phyloP scores from a whole-genome alignment of 129 eudicot species.

The Oenanthe sinensis region DNA sequence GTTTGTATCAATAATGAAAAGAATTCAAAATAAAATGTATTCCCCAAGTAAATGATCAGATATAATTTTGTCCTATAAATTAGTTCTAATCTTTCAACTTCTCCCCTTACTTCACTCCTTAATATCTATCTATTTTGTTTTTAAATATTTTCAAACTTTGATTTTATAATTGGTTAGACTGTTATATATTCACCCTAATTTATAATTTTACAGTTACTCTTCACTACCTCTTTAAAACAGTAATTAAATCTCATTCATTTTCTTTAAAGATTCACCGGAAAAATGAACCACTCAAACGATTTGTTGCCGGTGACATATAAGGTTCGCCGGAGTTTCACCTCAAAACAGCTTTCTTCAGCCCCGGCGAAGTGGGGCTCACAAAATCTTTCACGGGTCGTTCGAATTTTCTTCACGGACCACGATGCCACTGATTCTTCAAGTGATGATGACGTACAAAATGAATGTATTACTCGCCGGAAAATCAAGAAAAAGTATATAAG shows the following conservation, averaged over 20 bases:
- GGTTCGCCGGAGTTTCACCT: not conserved
- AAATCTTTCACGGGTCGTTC: not conserved
- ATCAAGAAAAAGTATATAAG: conserved; percentile 1
- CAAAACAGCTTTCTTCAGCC: not conserved
- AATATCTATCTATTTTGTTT: not conserved
- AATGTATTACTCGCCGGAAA: not conserved
- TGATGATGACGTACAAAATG: not conserved
- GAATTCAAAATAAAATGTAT: not conserved
- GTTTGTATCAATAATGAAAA: not conserved
- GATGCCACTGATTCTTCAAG: conserved; percentile 7
- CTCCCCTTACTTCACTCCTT: conserved; percentile 1
- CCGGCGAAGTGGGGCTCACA: not conserved
- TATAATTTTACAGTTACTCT: not conserved
- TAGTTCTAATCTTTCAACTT: not conserved
- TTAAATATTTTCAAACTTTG: not conserved
- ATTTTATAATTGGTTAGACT: not conserved
- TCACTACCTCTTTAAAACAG: not conserved
- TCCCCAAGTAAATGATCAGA: not conserved
- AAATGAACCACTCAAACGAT: not conserved
- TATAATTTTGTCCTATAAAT: conserved; percentile 2
- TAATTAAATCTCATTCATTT: conserved; percentile 2
- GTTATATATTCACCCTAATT: not conserved
- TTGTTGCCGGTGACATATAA: not conserved
- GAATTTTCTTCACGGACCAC: not conserved
- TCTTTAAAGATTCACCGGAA: conserved; percentile 4